Percentiles rank a stretch among this genome's conserved stretches.
phyloP scores from a whole-genome alignment of 805 yeast genomes.

The Tetrapisispora iriomotensis region DNA sequence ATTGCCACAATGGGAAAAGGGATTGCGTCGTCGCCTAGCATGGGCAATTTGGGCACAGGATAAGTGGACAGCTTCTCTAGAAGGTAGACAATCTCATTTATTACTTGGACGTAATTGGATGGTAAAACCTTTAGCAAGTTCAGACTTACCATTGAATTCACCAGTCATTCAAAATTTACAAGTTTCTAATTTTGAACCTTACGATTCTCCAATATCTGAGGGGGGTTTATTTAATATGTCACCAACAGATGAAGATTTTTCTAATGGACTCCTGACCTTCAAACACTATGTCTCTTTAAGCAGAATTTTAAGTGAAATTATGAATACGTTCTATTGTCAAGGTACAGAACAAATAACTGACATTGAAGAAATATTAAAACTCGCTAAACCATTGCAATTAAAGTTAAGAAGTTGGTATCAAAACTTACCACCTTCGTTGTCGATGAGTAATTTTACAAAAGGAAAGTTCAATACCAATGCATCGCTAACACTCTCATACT shows the following conservation, averaged over 20 bases:
- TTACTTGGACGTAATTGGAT: slow-evolving; percentile 70
- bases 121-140: slow-evolving; percentile 52
- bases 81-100: slow-evolving; percentile 77
- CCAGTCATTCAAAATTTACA: slow-evolving; percentile 11
- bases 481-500: slow-evolving; percentile 71
- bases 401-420: slow-evolving; percentile 69
- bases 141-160: slow-evolving; percentile 71
- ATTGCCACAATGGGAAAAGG: slow-evolving; percentile 91
- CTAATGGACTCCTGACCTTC: slow-evolving; percentile 60
- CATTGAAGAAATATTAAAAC: slow-evolving; percentile 56
- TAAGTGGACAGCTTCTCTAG: slow-evolving; percentile 78
- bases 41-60: slow-evolving; percentile 95
- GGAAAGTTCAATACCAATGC: slow-evolving; percentile 66
- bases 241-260: slow-evolving; percentile 43
- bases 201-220: slow-evolving; percentile 8
- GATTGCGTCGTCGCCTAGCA: slow-evolving; percentile 75
- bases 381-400: slow-evolving; percentile 76
- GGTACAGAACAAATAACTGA: slow-evolving; percentile 48
- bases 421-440: slow-evolving; percentile 52
- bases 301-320: slow-evolving; percentile 58
- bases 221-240: slow-evolving; percentile 22
- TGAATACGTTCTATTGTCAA: slow-evolving; percentile 64
- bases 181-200: not conserved
- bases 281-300: slow-evolving; percentile 58
- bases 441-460: slow-evolving; percentile 50